Evolutionary conservation across 805 yeast species (phyloP).

Genomic region (Saturnispora saitoi): DNA sequence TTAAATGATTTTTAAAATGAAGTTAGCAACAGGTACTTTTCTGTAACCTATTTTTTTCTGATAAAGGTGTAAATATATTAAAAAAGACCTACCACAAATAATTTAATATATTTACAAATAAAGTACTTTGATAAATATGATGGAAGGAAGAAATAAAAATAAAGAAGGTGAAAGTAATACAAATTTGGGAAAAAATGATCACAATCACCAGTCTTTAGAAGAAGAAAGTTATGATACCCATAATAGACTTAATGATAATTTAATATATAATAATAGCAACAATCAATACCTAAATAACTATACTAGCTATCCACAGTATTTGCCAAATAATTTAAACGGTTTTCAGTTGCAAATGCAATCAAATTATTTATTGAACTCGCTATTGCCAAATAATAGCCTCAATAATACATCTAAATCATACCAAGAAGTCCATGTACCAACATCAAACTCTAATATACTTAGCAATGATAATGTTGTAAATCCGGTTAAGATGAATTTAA

Average conservation of each 20-base stretch:
- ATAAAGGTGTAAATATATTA: too few species aligned
- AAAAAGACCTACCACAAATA: too few species aligned
- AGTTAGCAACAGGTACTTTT: too few species aligned
- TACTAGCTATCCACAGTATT: neutral
- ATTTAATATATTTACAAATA: neutral
- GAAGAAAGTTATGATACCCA: neutral
- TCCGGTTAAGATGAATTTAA: neutral
- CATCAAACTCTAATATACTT: neutral
- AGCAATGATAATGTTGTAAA: neutral
- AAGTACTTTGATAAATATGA: neutral
- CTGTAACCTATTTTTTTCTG: too few species aligned
- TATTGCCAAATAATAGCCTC: neutral
- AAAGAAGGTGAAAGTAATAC: neutral
- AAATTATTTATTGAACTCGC: neutral
- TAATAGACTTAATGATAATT: neutral
- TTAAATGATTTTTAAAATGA: too few species aligned
- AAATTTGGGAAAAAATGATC: neutral
- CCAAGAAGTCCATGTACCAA: neutral
- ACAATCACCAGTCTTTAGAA: neutral
- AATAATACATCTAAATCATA: neutral
- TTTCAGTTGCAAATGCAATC: constrained; percentile 3
- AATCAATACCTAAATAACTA: neutral
- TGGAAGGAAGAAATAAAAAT: neutral
- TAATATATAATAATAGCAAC: neutral
- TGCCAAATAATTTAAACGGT: neutral